Conservation (phyloP, 2,329 filamentous ascomycete genomes). For the Aspergillus spinulosporus region DNA sequence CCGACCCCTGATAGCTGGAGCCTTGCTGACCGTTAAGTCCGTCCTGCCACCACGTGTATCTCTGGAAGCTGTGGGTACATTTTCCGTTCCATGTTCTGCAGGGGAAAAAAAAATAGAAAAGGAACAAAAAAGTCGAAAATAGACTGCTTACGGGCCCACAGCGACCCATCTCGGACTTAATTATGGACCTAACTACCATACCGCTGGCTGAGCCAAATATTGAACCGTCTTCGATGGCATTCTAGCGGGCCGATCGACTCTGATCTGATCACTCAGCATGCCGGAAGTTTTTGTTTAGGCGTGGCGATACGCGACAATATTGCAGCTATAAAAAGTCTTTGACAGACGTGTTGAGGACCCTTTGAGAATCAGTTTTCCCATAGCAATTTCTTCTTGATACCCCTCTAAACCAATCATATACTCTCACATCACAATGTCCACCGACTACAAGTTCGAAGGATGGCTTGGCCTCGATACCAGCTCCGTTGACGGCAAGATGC, state of each 20-base stretch:
- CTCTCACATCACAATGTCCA: background rate
- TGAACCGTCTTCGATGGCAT: background rate
- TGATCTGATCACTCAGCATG: background rate
- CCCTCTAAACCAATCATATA: background rate
- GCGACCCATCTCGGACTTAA: background rate
- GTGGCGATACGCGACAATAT: background rate
- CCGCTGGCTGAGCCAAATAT: background rate
- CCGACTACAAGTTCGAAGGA: conserved; percentile 56
- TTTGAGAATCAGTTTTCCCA: background rate
- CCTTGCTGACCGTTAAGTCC: background rate
- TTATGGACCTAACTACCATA: background rate
- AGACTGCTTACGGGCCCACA: conserved; percentile 3
- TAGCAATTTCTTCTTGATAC: background rate
- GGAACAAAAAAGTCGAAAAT: background rate
- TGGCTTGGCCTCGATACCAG: conserved; percentile 56
- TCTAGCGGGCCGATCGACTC: background rate
- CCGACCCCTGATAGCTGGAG: too few relatives aligned
- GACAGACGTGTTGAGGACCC: background rate
- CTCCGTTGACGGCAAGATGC: conserved; percentile 55
- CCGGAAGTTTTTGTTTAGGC: background rate
- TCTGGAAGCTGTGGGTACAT: background rate
- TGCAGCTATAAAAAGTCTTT: background rate
- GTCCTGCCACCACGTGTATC: background rate
- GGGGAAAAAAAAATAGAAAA: background rate
- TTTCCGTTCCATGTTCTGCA: background rate